Percentiles rank a stretch among this genome's conserved stretches.
Conservation (phyloP, 176 grass and related monocot species). For the Metroxylon sagu region DNA sequence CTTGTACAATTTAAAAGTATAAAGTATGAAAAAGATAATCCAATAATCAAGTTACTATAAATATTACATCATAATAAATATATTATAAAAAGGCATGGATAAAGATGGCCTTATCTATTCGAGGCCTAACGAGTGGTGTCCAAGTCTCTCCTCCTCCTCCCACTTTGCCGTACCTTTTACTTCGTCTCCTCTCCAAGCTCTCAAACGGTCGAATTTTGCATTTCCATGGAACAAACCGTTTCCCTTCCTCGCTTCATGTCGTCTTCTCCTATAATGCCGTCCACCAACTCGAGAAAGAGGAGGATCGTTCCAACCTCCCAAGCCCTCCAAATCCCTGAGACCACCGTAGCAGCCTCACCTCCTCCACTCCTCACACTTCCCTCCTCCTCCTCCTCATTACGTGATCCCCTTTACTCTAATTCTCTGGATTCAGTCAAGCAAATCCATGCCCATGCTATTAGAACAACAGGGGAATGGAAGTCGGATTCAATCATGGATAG, state of each 20-base stretch:
- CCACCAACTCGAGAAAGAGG: neutral
- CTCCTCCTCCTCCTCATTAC: slow-evolving; percentile 1
- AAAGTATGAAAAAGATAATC: too few species aligned
- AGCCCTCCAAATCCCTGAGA: slow-evolving; percentile 13
- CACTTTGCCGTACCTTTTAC: too few species aligned
- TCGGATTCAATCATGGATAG: slow-evolving; percentile 4
- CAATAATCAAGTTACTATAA: too few species aligned
- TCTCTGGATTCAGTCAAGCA: slow-evolving; percentile 30
- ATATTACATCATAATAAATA: too few species aligned
- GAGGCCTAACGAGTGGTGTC: too few species aligned
- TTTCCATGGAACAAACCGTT: slow-evolving; percentile 51
- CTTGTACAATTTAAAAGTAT: too few species aligned
- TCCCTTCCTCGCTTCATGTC: slow-evolving; percentile 25
- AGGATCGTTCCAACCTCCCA: slow-evolving; percentile 5
- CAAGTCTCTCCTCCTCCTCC: too few species aligned
- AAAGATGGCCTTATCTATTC: too few species aligned
- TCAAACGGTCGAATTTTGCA: too few species aligned
- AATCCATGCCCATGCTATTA: slow-evolving; percentile 26
- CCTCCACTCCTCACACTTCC: neutral
- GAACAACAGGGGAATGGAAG: neutral
- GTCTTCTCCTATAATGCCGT: slow-evolving; percentile 10
- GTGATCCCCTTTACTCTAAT: neutral
- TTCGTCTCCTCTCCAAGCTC: too few species aligned
- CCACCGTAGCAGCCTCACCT: slow-evolving; percentile 10
- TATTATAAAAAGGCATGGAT: too few species aligned